These are phyloP conservation scores for Arabidopsis suecica DNA, from an alignment of 345 rosid species.

Conservation along the genomic window DNA sequence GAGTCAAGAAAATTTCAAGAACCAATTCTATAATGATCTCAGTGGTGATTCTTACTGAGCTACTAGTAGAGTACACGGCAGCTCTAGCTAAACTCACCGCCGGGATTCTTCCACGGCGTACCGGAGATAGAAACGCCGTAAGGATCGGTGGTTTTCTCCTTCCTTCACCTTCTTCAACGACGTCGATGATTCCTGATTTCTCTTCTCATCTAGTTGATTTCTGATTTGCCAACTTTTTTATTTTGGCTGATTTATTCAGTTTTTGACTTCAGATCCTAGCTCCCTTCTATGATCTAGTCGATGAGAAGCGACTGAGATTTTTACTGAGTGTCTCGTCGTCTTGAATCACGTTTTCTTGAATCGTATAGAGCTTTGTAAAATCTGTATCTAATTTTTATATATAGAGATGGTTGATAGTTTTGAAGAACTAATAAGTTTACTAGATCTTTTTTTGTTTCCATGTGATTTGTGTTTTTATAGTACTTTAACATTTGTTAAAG, in stretches of 20 bases:
- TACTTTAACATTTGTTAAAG: background rate
- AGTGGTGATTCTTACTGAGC: slow-evolving; percentile 56
- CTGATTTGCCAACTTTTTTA: background rate
- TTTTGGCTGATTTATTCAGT: background rate
- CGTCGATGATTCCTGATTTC: slow-evolving; percentile 40
- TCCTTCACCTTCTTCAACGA: slow-evolving; percentile 29
- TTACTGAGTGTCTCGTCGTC: slow-evolving; percentile 34
- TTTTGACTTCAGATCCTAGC: slow-evolving; percentile 21
- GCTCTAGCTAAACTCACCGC: slow-evolving; percentile 56
- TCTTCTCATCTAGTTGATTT: slow-evolving; percentile 47
- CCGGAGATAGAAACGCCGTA: slow-evolving; percentile 34
- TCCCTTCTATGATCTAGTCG: slow-evolving; percentile 4
- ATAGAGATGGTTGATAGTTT: slow-evolving; percentile 26
- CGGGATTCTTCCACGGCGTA: slow-evolving; percentile 45
- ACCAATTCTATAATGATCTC: slow-evolving; percentile 49
- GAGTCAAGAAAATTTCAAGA: background rate
- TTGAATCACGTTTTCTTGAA: background rate
- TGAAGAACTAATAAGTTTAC: background rate
- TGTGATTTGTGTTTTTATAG: background rate
- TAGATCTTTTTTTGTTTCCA: background rate
- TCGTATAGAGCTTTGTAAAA: slow-evolving; percentile 27
- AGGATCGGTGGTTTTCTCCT: slow-evolving; percentile 35
- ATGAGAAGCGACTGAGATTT: slow-evolving; percentile 28
- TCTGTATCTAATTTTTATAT: slow-evolving; percentile 12
- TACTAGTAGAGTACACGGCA: slow-evolving; percentile 57